Conservation (phyloP, 1,284 basidiomycete genomes). For the Cutaneotrichosporon cutaneum region DNA sequence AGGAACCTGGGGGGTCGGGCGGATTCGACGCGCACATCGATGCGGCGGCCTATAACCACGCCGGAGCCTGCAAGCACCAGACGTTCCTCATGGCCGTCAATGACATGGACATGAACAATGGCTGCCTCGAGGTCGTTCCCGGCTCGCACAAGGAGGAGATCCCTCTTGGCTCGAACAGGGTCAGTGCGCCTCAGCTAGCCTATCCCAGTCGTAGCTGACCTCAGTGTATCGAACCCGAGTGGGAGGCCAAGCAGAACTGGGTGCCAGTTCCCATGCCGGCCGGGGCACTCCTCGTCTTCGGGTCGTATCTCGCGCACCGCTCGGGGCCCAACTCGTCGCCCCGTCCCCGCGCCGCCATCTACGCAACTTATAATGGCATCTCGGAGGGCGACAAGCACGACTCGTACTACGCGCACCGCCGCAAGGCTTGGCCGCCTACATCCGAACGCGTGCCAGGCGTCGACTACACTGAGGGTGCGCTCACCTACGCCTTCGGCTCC, state of each 20-base stretch:
- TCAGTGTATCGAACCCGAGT: constrained; percentile 37
- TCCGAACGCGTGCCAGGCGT: constrained; percentile 36
- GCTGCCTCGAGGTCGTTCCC: constrained; percentile 44
- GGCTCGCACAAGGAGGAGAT: constrained; percentile 35
- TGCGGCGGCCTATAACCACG: constrained; percentile 35
- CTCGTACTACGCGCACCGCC: constrained; percentile 41
- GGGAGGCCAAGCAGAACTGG: constrained; percentile 39
- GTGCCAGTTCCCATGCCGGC: constrained; percentile 40
- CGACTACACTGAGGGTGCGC: constrained; percentile 39
- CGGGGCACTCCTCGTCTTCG: constrained; percentile 42
- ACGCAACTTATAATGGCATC: constrained; percentile 43
- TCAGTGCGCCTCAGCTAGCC: constrained; percentile 4
- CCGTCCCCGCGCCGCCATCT: constrained; percentile 39
- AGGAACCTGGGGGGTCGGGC: constrained; percentile 37
- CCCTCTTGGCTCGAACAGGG: constrained; percentile 34
- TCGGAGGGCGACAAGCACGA: constrained; percentile 45
- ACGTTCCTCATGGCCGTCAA: constrained; percentile 46
- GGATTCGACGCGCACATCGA: constrained; percentile 48
- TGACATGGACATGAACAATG: constrained; percentile 40
- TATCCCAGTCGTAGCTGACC: neutral
- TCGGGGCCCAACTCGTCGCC: constrained; percentile 40
- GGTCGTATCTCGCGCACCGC: constrained; percentile 44
- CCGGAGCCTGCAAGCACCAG: constrained; percentile 31
- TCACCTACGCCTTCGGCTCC: constrained; percentile 30
- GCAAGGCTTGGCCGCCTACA: constrained; percentile 42